Evolutionary conservation across 495 filamentous ascomycete species (phyloP), one percentile per base, ranked within the genome.

Genomic region (Apodospora peruviana): DNA sequence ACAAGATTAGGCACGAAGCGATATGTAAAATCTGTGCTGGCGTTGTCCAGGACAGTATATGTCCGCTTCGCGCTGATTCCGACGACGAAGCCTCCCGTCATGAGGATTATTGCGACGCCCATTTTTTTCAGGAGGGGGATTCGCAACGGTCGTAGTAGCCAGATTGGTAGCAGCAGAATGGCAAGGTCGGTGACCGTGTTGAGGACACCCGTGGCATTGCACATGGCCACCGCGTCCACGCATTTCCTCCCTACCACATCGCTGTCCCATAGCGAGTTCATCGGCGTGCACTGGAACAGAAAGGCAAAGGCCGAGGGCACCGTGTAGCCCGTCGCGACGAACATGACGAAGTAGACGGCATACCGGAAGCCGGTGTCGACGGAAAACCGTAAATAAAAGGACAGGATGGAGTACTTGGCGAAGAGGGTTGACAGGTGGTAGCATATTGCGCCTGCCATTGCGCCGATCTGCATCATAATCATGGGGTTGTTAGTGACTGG

Each of bases 371-470:
- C 34, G 0, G 45, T 23, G 19, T 61, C 50, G 23, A 45, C 22
- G 2, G 52, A 44, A 51, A 66, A 64, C 10, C 56, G 58, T 3
- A 58, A 53, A 45, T 62, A 66, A 50, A 66, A 59, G 25, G 52
- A 41, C 1, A 68, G 48, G 24, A 68, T 64, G 10, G 65, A 58
- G 12, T 45, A 11, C 43, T 68, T 68, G 43, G 57, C 49, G 42
- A 68, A 65, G 40, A 69, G 55, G 2, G 62, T 61, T 5, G 48
- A 35, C 16, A 64, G 39, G 45, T 52, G 52, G 42, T 60, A 64
- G n/a, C 53, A 43, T 11, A 57, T 36, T 23, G 52, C 16, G 22
- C 58, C 56, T 16, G 47, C 51, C 4, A 62, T 51, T 14, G 21
- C 23, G 27, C 56, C 54, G 11, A 61, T 17, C 60, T 60, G 45